Base-by-base conservation (phyloP, 768 basidiomycete genomes). In the Lactarius hatsudake region DNA sequence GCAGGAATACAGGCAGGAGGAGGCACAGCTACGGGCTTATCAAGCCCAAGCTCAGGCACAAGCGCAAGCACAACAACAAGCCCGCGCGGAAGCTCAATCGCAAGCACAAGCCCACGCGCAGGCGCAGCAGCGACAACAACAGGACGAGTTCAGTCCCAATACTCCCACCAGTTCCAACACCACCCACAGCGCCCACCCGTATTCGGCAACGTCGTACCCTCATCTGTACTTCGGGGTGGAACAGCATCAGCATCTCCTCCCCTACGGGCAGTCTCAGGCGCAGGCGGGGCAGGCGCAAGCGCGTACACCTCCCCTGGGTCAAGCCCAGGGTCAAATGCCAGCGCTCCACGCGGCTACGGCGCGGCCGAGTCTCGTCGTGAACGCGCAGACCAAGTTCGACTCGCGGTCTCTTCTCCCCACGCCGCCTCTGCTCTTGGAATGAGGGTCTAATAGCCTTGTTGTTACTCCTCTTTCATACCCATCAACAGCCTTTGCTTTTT, bases 1-100 rank as follows among this genome's bases (percentile, higher is more conserved):
- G 71, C 81, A 79, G 79, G 81, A 80, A 68, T 80, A 83, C 71
- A 79, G 78, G 42, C 76, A 68, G 63, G 71, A 69, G 73, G 71
- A 34, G 70, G 75, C 68, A 71, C 74, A 71, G 71, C 69, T 63
- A 26, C 66, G 64, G 28, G 71, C 68, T 54, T 67, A 58, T 54
- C 74, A 75, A 59, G 71, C 61, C 66, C 68, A 63, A 70, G 68
- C 64, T 69, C 61, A 66, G 64, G 71, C 67, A 67, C 72, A 66
- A 63, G 61, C 53, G 17, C 65, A 56, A 66, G 65, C 59, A 20
- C 66, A 67, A 54, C 62, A 53, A 55, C 66, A 64, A 68, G 67
- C 67, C 67, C 67, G 30, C 66, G 66, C 18, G 66, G 66, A 64
- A 67, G 66, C 58, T 68, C 67, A 61, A 40, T 63, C 66, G 51